Evolutionary conservation across 2,329 filamentous ascomycete genomes (phyloP), one percentile per base, ranked within the genome.

Genomic region (Pseudogymnoascus destructans): DNA sequence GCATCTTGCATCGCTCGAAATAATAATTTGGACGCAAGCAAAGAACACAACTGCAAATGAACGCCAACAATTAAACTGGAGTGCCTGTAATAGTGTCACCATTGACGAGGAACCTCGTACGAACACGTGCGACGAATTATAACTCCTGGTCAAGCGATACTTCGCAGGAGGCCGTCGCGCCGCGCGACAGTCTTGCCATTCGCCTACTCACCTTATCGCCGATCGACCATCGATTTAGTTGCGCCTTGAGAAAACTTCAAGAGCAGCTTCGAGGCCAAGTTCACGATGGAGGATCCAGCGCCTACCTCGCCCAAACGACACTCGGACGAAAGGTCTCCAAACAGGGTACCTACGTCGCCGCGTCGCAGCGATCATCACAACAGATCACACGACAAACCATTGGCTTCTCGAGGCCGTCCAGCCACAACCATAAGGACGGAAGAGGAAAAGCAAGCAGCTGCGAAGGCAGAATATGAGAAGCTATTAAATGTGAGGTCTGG

Each of bases 391-490:
- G 57, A 60, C 58, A 62, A 59, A 57, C 38, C 59, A 10, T 25
- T 23, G 13, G 46, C 57, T n/a, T 32, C 57, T 32, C 63, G 62
- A 58, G 60, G 60, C 23, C 59, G 59, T 59, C 58, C 61, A 61
- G 59, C 62, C 15, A 59, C 58, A 17, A 65, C 62, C 17, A 57
- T 59, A 57, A 77, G 75, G 62, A 83, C 80, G 52, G 89, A 87
- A 66, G 89, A 89, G 70, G 85, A 91, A 72, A 95, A 95, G 73
- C 89, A 92, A 73, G 88, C 85, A 21, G 84, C 84, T 38, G 88
- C 89, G 42, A 95, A 95, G 74, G 88, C 90, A 63, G 91, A 96
- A 75, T 95, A 95, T 73, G 85, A 95, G 73, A 92, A 92, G 73
- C 80, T 97, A 61, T 76, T 95, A 65, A 93, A 81, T 64, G 92